Evolutionary conservation across 306 rosid genomes (phyloP), one percentile per base, ranked within the genome.

Genomic region (Prinsepia uniflora): DNA sequence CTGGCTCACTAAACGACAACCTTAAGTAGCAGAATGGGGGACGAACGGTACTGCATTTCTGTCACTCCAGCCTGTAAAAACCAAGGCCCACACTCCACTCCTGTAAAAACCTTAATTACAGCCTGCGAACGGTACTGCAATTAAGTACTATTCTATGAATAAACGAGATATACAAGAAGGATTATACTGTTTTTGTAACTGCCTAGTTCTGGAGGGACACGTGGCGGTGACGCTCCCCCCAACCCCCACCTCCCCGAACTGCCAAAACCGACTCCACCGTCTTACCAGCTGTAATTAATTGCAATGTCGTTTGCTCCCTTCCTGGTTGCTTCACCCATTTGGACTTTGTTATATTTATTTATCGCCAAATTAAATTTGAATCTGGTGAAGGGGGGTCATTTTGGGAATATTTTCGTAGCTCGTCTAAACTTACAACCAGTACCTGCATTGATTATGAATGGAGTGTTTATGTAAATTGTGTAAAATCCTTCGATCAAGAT

Each of bases 1-100:
- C 84, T 79, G 85, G 77, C 18, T 0, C 56, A 14, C 0, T 73
- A 84, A 76, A 84, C 74, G 87, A 87, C 85, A 80, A 80, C 70
- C 4, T 18, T 49, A 67, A 68, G 73, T 62, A 55, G 78, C 78
- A 74, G 80, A 80, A 67, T 80, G 60, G 84, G 74, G 76, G 81
- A 70, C 63, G 77, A 72, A 82, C 76, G 79, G 75, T 66, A 46
- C 78, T 49, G 66, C 53, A 43, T 39, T 60, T 49, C 4, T 57
- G 91, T 74, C 81, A 72, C 55, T 66, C 79, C 91, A 84, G 88
- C 63, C 88, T 84, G 91, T 84, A 80, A 74, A 71, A 34, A 8
- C 70, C 22, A n/a, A 17, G 77, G 59, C 72, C 82, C 71, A 63
- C 70, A 42, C 73, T 59, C 50, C 65, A 67, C 39, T 77, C 56